Evolutionary conservation across 2,329 filamentous ascomycete genomes (phyloP).

Genomic region (Acrodontium crateriforme): DNA sequence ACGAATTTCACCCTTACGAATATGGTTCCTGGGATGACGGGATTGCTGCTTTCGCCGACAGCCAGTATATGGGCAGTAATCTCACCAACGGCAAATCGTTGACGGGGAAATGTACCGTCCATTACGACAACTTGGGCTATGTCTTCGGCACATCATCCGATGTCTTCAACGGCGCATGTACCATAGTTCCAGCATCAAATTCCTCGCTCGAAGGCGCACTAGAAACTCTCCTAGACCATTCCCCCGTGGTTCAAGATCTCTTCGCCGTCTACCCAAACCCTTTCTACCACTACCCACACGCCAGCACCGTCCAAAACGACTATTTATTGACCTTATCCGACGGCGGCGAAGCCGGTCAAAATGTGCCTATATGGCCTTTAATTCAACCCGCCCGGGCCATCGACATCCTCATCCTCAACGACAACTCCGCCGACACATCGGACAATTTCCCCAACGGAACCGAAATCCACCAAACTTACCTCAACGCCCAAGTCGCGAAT

Average conservation of each 20-base stretch:
- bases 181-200: conserved; percentile 7
- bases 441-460: conserved; percentile 48
- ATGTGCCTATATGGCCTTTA: conserved; percentile 40
- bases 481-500: conserved; percentile 37
- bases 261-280: conserved; percentile 49
- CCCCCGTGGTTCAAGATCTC: conserved; percentile 21
- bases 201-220: conserved; percentile 14
- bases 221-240: conserved; percentile 21
- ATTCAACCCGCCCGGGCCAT: conserved; percentile 37
- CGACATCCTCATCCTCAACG: conserved; percentile 51
- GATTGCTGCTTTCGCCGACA: conserved; percentile 45
- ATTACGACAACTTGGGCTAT: conserved; percentile 37
- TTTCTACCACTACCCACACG: conserved; percentile 36
- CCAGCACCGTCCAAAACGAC: conserved; percentile 26
- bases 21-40: conserved; percentile 51
- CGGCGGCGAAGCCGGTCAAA: conserved; percentile 37
- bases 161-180: conserved; percentile 27
- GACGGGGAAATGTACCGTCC: conserved; percentile 31
- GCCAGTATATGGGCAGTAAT: conserved; percentile 46
- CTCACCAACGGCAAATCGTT: conserved; percentile 35
- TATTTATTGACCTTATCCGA: conserved; percentile 35
- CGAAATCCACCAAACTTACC: conserved; percentile 44
- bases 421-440: conserved; percentile 48
- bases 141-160: conserved; percentile 32
- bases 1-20: conserved; percentile 53